These are phyloP conservation scores for Tulasnella sp. DNA, from an alignment of 768 basidiomycete species.

Conservation along the genomic window DNA sequence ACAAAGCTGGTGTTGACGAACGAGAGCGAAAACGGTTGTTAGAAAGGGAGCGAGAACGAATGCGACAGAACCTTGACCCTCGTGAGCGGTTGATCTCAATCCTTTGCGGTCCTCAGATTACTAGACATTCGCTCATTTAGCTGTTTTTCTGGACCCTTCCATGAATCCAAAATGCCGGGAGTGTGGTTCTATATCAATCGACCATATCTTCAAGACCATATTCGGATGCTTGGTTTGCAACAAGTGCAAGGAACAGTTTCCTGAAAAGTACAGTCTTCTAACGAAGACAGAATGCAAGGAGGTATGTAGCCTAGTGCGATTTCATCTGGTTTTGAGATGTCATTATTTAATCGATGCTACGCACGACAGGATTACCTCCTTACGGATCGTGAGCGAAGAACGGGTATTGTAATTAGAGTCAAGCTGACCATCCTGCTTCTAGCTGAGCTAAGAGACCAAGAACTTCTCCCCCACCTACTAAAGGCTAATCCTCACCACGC, in stretches of 20 bases:
- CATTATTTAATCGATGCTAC: neutral
- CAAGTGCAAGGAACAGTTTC: slow-evolving; percentile 76
- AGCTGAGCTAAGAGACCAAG: slow-evolving; percentile 90
- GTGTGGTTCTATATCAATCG: slow-evolving; percentile 82
- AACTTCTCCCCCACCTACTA: slow-evolving; percentile 82
- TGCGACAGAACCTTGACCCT: slow-evolving; percentile 50
- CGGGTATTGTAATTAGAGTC: neutral
- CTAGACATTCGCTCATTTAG: slow-evolving; percentile 31
- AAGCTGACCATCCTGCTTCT: neutral
- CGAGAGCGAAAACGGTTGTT: slow-evolving; percentile 69
- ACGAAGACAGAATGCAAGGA: slow-evolving; percentile 99
- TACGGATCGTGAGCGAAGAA: slow-evolving; percentile 61
- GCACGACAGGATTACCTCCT: slow-evolving; percentile 72
- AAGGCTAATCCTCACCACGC: slow-evolving; percentile 93
- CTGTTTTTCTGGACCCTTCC: slow-evolving; percentile 60
- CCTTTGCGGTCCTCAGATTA: neutral
- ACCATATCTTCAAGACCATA: slow-evolving; percentile 65
- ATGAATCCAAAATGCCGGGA: slow-evolving; percentile 77
- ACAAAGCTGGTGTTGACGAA: slow-evolving; percentile 71
- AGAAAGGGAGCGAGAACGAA: slow-evolving; percentile 42
- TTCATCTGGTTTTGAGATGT: no score
- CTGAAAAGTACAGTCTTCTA: slow-evolving; percentile 86
- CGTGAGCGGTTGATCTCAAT: slow-evolving; percentile 35
- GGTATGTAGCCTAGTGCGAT: slow-evolving; percentile 31
- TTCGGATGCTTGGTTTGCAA: slow-evolving; percentile 83